A percentile compares a stretch with the other conserved stretches of the same genome.
Evolutionary conservation across 805 yeast genomes (phyloP).

Genomic region (Kuraishia borneana): DNA sequence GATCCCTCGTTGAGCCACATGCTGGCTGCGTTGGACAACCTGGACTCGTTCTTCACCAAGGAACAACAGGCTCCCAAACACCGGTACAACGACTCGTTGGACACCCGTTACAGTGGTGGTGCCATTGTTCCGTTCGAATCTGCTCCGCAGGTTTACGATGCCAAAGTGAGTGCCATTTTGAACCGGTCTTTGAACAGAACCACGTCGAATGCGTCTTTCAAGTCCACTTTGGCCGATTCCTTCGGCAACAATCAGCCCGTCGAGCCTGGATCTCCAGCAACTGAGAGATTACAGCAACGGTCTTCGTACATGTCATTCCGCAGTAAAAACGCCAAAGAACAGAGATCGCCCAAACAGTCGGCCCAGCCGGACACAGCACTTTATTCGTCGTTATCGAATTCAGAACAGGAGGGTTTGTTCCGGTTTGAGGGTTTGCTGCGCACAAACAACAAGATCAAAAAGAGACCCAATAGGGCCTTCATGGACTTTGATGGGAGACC

Average conservation of each 20-base stretch:
- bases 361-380: not conserved
- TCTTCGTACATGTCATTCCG: conserved; percentile 12
- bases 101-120: conserved; percentile 40
- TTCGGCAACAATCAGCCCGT: conserved; percentile 23
- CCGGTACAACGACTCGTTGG: conserved; percentile 43
- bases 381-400: conserved; percentile 6
- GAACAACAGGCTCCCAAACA: conserved; percentile 30
- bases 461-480: conserved; percentile 15
- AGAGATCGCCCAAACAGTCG: conserved; percentile 2
- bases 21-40: conserved; percentile 86
- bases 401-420: conserved; percentile 29
- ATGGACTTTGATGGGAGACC: not conserved
- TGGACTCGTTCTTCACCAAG: conserved; percentile 80
- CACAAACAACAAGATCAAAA: conserved; percentile 22
- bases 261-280: conserved; percentile 5
- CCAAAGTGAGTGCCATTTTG: conserved; percentile 65
- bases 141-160: conserved; percentile 71
- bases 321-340: conserved; percentile 6
- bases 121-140: conserved; percentile 47
- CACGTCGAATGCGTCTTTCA: conserved; percentile 65
- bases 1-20: conserved; percentile 77
- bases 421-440: conserved; percentile 31
- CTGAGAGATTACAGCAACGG: conserved; percentile 4
- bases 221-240: conserved; percentile 64
- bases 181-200: conserved; percentile 65